Percentiles rank a stretch among this genome's conserved stretches.
Conservation (phyloP, 305 asterid species). For the Coffea humblotiana region DNA sequence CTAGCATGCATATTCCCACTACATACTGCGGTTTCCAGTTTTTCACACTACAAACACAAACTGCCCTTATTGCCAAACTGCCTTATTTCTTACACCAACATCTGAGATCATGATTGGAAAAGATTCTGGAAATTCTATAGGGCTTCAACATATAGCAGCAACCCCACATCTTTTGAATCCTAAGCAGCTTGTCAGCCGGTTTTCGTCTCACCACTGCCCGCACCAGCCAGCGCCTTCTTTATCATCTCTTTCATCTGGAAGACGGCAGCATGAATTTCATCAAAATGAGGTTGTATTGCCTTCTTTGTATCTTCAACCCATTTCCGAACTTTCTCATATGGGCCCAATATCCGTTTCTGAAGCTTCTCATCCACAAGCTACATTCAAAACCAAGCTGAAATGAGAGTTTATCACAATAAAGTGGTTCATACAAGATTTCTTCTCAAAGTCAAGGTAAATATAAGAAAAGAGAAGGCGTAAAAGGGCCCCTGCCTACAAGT, state of each 20-base stretch:
- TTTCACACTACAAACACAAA: neutral
- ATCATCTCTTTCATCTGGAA: constrained; percentile 43
- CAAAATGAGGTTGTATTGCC: constrained; percentile 78
- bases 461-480: neutral
- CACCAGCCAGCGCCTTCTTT: constrained; percentile 30
- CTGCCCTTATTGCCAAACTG: neutral
- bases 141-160: neutral
- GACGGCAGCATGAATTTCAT: constrained; percentile 52
- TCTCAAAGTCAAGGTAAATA: neutral
- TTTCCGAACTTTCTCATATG: constrained; percentile 57
- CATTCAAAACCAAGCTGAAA: constrained; percentile 8
- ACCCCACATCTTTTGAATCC: constrained; percentile 21
- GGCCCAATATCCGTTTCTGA: constrained; percentile 50
- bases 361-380: constrained; percentile 54
- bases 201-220: constrained; percentile 6
- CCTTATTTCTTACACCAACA: neutral
- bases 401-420: neutral
- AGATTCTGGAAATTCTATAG: neutral
- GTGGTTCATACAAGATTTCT: neutral
- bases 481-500: neutral
- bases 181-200: constrained; percentile 2
- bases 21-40: neutral
- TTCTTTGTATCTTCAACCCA: constrained; percentile 72
- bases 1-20: too few species aligned
- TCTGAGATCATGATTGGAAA: neutral